Base-by-base conservation (phyloP, 2,329 filamentous ascomycete species). In the Pezicula radicicola region DNA sequence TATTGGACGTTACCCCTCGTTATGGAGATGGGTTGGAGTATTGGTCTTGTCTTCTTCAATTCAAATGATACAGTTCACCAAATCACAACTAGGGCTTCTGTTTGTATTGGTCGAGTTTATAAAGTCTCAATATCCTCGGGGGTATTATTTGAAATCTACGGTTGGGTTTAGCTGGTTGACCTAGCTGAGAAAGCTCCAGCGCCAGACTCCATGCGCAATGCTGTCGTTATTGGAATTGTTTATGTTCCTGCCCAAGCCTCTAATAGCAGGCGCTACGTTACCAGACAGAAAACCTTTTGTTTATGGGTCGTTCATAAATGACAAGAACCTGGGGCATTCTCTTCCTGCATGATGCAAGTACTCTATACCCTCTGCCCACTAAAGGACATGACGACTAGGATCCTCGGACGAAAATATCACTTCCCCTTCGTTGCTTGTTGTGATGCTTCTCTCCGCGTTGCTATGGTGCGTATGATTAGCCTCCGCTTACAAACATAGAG, bases 351-450 rank as follows among this genome's bases (percentile, higher is more conserved):
- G n/a, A 40, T 40, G 8, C 37, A 40, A 16, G 19, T 15, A 9
- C 37, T 16, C 37, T 40, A 9, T 40, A 16, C 15, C 10, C 19
- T 40, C 37, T 15, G 5, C 37, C 37, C 4, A 40, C 37, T 10
- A 9, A 21, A 18, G 37, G 9, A 40, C 8, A 16, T 16, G 37
- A 18, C 19, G 3, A 21, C 37, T 40, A 13, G 9, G 3, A 13
- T 9, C 19, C n/a, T 21, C 15, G 13, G 18, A 28, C 27, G 6
- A 25, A 25, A 25, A 25, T 21, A 25, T 72, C 66, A 77, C 56
- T 74, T 74, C 48, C 70, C 72, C 60, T 78, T 78, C 47, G 70
- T 69, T 36, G 72, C 74, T 60, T 78, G 75, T 57, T 77, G 74
- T 44, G 75, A 72, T 48, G 75, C 75, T 62, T 78, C 76, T 73